A percentile compares a stretch with the other conserved stretches of the same genome.
These are phyloP conservation scores for Saccharum spontaneum DNA, from an alignment of 176 grass and related monocot genomes.

Conservation along the genomic window DNA sequence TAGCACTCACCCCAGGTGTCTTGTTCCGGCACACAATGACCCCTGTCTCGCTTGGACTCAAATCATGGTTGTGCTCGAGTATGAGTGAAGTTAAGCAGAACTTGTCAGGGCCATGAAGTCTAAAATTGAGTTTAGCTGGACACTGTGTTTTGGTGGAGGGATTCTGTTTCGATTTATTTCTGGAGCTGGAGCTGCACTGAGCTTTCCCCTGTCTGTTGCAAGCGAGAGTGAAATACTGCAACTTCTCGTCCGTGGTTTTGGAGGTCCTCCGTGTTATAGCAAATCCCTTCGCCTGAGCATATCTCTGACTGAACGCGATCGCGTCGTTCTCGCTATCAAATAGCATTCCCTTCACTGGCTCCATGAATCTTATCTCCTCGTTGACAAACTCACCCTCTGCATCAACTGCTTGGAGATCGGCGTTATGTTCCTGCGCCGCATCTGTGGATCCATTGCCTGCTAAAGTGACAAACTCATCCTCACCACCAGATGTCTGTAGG, in stretches of 20 bases:
- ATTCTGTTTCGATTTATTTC: neutral
- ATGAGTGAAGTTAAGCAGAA: neutral
- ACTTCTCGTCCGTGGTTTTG: neutral
- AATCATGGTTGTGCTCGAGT: neutral
- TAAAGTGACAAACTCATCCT: neutral
- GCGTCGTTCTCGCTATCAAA: neutral
- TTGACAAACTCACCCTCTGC: neutral
- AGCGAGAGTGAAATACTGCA: neutral
- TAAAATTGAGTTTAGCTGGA: neutral
- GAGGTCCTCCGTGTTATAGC: neutral
- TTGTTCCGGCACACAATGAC: neutral
- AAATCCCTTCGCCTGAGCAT: neutral
- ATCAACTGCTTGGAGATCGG: neutral
- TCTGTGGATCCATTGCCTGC: neutral
- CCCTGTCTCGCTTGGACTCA: neutral
- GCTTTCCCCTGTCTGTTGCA: neutral
- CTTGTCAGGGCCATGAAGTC: neutral
- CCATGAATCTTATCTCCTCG: neutral
- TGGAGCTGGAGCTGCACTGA: neutral
- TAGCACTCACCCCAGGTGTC: neutral
- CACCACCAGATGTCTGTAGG: neutral
- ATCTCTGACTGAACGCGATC: neutral
- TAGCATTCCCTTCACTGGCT: neutral
- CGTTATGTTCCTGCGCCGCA: neutral
- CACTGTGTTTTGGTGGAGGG: neutral